Evolutionary conservation across 2,329 filamentous ascomycete species (phyloP).

Genomic region (Talaromyces sp.): DNA sequence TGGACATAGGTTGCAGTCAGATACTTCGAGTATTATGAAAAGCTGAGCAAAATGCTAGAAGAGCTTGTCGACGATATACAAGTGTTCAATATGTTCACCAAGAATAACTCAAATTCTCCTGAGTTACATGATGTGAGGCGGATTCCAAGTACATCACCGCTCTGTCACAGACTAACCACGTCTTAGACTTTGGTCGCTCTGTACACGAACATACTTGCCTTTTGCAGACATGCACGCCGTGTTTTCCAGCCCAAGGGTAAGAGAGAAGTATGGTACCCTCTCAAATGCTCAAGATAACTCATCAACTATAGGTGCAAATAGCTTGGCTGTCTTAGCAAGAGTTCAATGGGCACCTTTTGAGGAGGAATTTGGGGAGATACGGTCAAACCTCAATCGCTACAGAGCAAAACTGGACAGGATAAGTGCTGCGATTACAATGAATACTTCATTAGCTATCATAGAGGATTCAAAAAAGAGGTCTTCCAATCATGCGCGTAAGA

Average conservation of each 20-base stretch:
- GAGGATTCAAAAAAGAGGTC: background rate
- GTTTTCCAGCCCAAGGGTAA: slow-evolving; percentile 4
- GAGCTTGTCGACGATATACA: slow-evolving; percentile 10
- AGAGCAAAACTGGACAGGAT: background rate
- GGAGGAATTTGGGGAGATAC: slow-evolving; percentile 14
- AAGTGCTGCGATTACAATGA: slow-evolving; percentile 10
- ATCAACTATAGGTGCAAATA: background rate
- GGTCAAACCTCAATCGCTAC: slow-evolving; percentile 13
- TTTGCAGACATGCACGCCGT: slow-evolving; percentile 11
- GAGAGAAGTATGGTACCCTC: background rate
- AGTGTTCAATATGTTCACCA: slow-evolving; percentile 10
- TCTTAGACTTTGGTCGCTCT: background rate
- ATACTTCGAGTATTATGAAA: slow-evolving; percentile 17
- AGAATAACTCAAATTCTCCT: background rate
- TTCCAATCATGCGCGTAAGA: background rate
- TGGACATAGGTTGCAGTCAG: slow-evolving; percentile 10
- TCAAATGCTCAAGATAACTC: too few species aligned
- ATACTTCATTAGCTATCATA: background rate
- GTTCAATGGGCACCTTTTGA: slow-evolving; percentile 18
- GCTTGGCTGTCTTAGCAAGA: background rate
- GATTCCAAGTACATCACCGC: background rate
- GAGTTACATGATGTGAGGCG: slow-evolving; percentile 10
- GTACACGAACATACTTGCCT: slow-evolving; percentile 9
- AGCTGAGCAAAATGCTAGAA: slow-evolving; percentile 15
- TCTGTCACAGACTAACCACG: background rate